These are phyloP conservation scores for Daedaleopsis sinensis DNA, from an alignment of 768 basidiomycete genomes.

Conservation along the genomic window DNA sequence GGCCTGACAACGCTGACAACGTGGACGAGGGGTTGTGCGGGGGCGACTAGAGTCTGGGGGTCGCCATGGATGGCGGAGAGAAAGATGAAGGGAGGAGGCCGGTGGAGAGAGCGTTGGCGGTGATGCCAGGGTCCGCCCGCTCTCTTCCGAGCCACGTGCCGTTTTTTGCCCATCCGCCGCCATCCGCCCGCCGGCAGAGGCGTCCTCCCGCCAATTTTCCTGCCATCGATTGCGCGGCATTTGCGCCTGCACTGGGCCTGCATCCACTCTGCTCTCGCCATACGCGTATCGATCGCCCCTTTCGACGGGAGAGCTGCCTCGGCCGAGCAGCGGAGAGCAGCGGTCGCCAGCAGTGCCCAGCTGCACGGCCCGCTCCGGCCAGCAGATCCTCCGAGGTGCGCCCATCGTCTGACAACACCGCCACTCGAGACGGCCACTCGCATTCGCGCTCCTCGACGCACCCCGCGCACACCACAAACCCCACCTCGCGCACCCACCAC, in stretches of 20 bases:
- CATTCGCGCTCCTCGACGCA: too few relatives aligned
- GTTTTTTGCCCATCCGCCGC: neutral
- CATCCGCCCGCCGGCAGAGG: neutral
- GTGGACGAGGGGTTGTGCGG: neutral
- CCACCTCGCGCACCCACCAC: neutral
- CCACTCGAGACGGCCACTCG: too few relatives aligned
- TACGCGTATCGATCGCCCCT: conserved; percentile 1
- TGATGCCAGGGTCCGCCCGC: conserved; percentile 11
- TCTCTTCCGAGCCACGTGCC: conserved; percentile 16
- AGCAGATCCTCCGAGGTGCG: too few relatives aligned
- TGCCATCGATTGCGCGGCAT: conserved; percentile 2
- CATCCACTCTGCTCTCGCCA: too few relatives aligned
- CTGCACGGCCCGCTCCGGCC: too few relatives aligned
- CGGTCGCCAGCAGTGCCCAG: too few relatives aligned
- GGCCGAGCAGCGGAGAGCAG: neutral
- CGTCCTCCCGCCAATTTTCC: neutral
- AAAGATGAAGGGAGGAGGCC: neutral
- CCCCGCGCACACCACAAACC: too few relatives aligned
- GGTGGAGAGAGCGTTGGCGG: conserved; percentile 10
- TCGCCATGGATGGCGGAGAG: conserved; percentile 16
- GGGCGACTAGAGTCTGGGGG: conserved; percentile 3
- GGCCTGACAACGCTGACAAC: conserved; percentile 8
- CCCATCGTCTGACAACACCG: too few relatives aligned
- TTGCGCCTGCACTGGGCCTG: too few relatives aligned
- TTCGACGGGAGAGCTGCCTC: too few relatives aligned